A percentile compares a stretch with the other conserved stretches of the same genome.
Conservation (phyloP, 495 filamentous ascomycete species). For the Tricharina praecox region DNA sequence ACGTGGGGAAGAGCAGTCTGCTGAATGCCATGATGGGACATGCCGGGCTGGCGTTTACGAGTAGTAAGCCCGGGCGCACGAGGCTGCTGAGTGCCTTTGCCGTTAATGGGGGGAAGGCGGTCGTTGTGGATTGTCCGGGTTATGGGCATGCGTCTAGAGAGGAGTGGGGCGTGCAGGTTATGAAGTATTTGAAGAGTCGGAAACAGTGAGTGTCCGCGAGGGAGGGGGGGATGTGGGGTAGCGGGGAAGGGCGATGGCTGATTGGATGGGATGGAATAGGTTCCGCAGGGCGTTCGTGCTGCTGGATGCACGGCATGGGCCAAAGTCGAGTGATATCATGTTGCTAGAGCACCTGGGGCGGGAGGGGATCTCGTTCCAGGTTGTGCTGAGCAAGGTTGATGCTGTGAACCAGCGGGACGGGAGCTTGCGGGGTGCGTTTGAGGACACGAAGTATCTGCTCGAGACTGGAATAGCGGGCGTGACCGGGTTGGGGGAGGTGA, state of each 20-base stretch:
- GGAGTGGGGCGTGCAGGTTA: constrained; percentile 73
- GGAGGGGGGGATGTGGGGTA: not conserved
- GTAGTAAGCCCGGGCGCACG: constrained; percentile 59
- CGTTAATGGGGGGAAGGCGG: constrained; percentile 43
- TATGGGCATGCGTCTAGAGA: constrained; percentile 63
- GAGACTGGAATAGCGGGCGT: constrained; percentile 24
- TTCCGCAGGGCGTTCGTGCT: constrained; percentile 68
- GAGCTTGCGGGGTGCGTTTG: constrained; percentile 24
- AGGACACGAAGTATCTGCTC: constrained; percentile 27
- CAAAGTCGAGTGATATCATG: constrained; percentile 53
- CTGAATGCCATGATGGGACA: constrained; percentile 64
- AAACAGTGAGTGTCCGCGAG: constrained; percentile 36
- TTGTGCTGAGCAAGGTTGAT: constrained; percentile 76
- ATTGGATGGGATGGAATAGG: constrained; percentile 24
- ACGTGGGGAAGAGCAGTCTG: constrained; percentile 50
- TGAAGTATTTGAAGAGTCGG: constrained; percentile 60
- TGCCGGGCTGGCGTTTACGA: constrained; percentile 41
- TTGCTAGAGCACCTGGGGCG: constrained; percentile 48
- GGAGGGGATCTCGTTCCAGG: constrained; percentile 49
- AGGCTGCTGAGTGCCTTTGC: constrained; percentile 71
- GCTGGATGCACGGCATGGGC: constrained; percentile 62
- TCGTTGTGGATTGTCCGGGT: constrained; percentile 80
- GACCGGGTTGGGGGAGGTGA: constrained; percentile 34
- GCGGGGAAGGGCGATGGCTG: too few relatives aligned
- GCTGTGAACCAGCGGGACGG: constrained; percentile 28